Base-by-base conservation (phyloP, 306 rosid genomes). In the Glycine soja region DNA sequence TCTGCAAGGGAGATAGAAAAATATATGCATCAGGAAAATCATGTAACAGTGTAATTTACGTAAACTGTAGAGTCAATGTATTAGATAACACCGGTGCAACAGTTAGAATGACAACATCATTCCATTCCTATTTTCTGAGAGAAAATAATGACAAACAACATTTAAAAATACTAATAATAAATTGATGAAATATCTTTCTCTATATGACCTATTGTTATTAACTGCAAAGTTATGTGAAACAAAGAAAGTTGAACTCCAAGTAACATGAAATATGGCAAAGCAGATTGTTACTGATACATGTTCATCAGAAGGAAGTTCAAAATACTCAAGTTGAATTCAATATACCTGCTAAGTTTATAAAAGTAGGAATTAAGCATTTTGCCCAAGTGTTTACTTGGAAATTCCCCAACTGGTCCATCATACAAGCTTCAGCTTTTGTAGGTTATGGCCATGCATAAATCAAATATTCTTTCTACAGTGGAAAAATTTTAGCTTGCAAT, bases 1-100 rank as follows among this genome's bases (percentile, higher is more conserved):
- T 86, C 98, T 94, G 92, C 89, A 84, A 83, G 80, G 56, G 75
- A 74, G 75, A 45, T 74, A 77, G 54, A 83, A 43, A 81, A 18
- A 77, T 48, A 66, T 24, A 80, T 45, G 80, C 51, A 66, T 78
- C 46, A 76, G 83, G 54, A 13, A 76, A 74, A 13, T 64, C 62
- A 65, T 42, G 13, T 66, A 16, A 67, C 63, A 18, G 34, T 52
- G 61, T 53, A 72, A 73, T 66, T 48, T 66, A 73, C 15, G 43
- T 53, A 79, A 46, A 72, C 15, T 48, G 58, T 47, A n/a, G 6
- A 42, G 61, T 53, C 13, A 14, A 76, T 75, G 58, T 11, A 56
- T 46, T 13, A 64, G 65, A 72, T 47, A 48, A 65, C 52, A 72
- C 80, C 45, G 38, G 10, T 48, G 45, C 51, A 64, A 63, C 19